Percentiles rank a stretch among this genome's conserved stretches.
These are phyloP conservation scores for Suhomyces sp. DNA, from an alignment of 805 yeast genomes.

Conservation along the genomic window DNA sequence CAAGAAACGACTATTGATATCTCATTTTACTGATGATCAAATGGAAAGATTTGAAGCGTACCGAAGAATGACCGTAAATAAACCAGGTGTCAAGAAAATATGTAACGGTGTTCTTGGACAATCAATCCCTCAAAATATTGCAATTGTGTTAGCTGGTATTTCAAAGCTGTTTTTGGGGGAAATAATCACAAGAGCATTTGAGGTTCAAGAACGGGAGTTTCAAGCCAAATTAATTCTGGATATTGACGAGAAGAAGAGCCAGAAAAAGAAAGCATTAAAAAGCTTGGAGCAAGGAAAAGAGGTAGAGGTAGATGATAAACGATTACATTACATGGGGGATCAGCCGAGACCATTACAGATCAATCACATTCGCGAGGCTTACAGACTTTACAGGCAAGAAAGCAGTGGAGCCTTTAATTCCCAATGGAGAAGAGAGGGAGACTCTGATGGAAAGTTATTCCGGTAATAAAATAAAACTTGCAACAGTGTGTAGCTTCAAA, in stretches of 20 bases:
- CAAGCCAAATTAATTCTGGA: conserved; percentile 38
- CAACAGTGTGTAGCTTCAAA: background rate
- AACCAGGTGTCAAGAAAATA: conserved; percentile 73
- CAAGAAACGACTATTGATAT: conserved; percentile 57
- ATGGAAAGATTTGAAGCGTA: conserved; percentile 84
- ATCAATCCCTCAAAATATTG: conserved; percentile 72
- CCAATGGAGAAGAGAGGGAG: conserved; percentile 69
- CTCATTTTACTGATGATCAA: conserved; percentile 76
- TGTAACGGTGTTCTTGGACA: conserved; percentile 79
- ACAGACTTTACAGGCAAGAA: conserved; percentile 72
- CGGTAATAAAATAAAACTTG: conserved; percentile 39
- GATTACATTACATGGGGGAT: conserved; percentile 36
- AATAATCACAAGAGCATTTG: conserved; percentile 75
- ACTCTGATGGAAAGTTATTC: conserved; percentile 67
- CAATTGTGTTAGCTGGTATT: conserved; percentile 79
- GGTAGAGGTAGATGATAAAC: conserved; percentile 25
- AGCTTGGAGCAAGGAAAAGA: conserved; percentile 39
- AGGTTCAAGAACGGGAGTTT: conserved; percentile 57
- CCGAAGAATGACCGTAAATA: conserved; percentile 62
- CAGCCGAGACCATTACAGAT: conserved; percentile 66
- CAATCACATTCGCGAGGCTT: conserved; percentile 84
- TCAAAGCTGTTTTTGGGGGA: conserved; percentile 91
- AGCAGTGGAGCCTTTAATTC: conserved; percentile 59
- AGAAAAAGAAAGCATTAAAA: conserved; percentile 30
- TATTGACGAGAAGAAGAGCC: conserved; percentile 40